Percentiles rank a stretch among this genome's conserved stretches.
Evolutionary conservation across 768 basidiomycete species (phyloP).

Genomic region (Boletus barrowsii): DNA sequence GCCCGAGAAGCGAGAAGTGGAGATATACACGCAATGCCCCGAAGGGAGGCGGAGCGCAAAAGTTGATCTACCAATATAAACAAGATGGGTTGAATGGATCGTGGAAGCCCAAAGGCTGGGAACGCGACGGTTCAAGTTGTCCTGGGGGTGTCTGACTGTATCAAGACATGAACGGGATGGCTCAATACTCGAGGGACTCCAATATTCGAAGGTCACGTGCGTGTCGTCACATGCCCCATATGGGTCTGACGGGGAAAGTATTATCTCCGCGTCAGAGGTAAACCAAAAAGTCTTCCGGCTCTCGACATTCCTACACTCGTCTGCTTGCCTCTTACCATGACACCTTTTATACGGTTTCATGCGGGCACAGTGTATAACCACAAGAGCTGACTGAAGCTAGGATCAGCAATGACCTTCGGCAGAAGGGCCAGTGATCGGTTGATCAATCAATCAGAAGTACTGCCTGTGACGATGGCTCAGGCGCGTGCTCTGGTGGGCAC

Average conservation of each 20-base stretch:
- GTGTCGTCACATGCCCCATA: constrained; percentile 3
- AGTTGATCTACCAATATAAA: constrained; percentile 19
- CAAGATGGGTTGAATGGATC: constrained; percentile 19
- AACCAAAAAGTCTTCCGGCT: neutral
- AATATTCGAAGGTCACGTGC: constrained; percentile 24
- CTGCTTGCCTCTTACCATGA: too few species aligned
- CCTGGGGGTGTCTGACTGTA: constrained; percentile 7
- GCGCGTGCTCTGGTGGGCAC: too few species aligned
- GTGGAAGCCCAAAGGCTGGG: constrained; percentile 7
- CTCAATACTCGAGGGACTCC: constrained; percentile 12
- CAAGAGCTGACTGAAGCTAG: neutral
- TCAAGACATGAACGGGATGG: constrained; percentile 24
- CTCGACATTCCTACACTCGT: too few species aligned
- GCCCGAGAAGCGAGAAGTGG: constrained; percentile 6
- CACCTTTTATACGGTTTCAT: too few species aligned
- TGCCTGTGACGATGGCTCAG: too few species aligned
- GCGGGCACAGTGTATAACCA: neutral
- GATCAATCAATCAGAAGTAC: constrained; percentile 2
- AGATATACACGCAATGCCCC: constrained; percentile 14
- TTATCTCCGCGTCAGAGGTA: constrained; percentile 4
- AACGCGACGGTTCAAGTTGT: constrained; percentile 7
- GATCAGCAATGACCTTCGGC: neutral
- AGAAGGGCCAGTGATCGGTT: neutral
- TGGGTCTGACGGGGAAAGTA: constrained; percentile 4
- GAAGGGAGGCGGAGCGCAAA: constrained; percentile 4